A percentile compares a stretch with the other conserved stretches of the same genome.
Conservation (phyloP, 352 stramenopile species). For the Globisporangium heterothallicum region DNA sequence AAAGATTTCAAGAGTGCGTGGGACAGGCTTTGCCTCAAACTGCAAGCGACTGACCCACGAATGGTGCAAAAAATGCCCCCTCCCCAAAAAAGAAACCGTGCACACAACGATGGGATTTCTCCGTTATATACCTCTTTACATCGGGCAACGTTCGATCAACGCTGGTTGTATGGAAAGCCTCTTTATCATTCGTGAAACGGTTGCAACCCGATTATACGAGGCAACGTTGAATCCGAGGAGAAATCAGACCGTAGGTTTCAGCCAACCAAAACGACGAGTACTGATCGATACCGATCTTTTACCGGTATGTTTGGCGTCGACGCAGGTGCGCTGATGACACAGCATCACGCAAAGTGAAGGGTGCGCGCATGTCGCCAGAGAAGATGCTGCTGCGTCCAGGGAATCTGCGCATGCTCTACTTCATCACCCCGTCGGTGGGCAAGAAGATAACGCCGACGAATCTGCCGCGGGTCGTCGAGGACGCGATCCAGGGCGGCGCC, state of each 20-base stretch:
- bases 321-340: not conserved
- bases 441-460: constrained; percentile 15
- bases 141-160: too few relatives aligned
- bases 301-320: not conserved
- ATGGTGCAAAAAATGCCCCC: not conserved
- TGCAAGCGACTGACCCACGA: constrained; percentile 8
- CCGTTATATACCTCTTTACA: too few relatives aligned
- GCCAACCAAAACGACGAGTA: not conserved
- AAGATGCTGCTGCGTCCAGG: not conserved
- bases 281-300: constrained; percentile 5
- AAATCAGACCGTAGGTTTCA: not conserved
- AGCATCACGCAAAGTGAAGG: not conserved
- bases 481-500: constrained; percentile 38
- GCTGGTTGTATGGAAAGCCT: too few relatives aligned
- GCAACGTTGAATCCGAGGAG: too few relatives aligned
- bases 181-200: too few relatives aligned
- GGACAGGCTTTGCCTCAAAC: not conserved
- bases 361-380: not conserved
- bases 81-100: too few relatives aligned
- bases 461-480: constrained; percentile 31
- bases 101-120: too few relatives aligned
- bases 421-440: constrained; percentile 52
- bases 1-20: constrained; percentile 5
- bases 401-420: constrained; percentile 35
- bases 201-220: not conserved